Evolutionary conservation across 23 red algal species (phyloP).

Genomic region (Gracilaria gracilis): DNA sequence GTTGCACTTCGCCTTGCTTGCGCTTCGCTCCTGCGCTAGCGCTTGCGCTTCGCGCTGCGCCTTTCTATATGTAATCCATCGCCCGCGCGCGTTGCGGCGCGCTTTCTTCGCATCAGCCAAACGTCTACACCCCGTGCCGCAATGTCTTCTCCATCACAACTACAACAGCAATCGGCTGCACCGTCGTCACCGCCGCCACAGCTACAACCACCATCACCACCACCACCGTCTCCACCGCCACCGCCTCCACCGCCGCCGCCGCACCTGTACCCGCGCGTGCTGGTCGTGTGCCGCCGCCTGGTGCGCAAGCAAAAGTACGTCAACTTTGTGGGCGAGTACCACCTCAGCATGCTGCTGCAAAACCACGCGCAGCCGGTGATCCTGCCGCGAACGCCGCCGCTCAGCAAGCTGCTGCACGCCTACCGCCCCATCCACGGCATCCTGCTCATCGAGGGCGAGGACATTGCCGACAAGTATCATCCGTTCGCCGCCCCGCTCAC

Average conservation of each 20-base stretch:
- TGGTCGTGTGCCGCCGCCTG: conserved; percentile 76
- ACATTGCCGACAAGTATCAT: conserved; percentile 51
- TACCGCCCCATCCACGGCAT: conserved; percentile 87
- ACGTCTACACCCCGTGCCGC: no score
- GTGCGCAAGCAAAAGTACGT: conserved; percentile 90
- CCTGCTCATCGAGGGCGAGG: conserved; percentile 94
- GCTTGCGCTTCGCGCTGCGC: no score
- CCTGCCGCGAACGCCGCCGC: conserved; percentile 70
- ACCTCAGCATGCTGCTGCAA: conserved; percentile 76
- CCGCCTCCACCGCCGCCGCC: background rate
- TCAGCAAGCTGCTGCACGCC: conserved; percentile 58
- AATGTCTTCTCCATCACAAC: background rate
- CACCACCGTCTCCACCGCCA: background rate
- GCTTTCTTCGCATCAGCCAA: background rate
- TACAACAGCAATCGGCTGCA: background rate
- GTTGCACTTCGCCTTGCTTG: no score
- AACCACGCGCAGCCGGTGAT: conserved; percentile 84
- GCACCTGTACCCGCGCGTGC: conserved; percentile 61
- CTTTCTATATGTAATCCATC: no score
- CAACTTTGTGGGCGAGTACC: conserved; percentile 98
- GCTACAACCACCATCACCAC: background rate
- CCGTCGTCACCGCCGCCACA: background rate
- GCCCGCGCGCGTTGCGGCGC: background rate
- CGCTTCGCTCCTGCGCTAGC: no score
- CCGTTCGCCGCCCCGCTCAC: background rate